These are phyloP conservation scores for Syzygium jambos DNA, from an alignment of 345 rosid genomes.

Conservation along the genomic window DNA sequence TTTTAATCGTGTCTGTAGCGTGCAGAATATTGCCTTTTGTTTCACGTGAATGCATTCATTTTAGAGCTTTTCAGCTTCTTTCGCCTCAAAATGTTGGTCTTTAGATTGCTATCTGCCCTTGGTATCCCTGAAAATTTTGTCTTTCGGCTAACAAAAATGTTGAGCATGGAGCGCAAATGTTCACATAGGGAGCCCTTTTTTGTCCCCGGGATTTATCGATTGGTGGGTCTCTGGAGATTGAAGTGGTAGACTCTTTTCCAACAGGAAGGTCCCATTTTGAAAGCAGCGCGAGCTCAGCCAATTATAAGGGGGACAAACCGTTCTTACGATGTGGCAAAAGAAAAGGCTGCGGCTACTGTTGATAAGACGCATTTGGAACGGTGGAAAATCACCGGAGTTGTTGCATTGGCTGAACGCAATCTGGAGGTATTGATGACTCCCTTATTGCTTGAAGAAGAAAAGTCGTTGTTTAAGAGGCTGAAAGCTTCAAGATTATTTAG, in stretches of 20 bases:
- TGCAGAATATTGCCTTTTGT: not conserved
- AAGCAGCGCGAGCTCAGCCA: conserved; percentile 46
- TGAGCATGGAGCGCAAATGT: not conserved
- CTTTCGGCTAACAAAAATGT: not conserved
- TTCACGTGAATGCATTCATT: not conserved
- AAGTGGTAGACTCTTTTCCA: not conserved
- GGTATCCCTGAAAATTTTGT: not conserved
- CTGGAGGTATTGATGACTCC: conserved; percentile 41
- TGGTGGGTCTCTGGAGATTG: not conserved
- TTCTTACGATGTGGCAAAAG: conserved; percentile 6
- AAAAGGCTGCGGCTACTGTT: conserved; percentile 15
- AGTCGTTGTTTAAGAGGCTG: not conserved
- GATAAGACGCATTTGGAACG: conserved; percentile 44
- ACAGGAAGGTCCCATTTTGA: conserved; percentile 69
- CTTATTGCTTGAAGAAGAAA: not conserved
- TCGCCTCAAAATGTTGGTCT: not conserved
- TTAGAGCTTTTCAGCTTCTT: not conserved
- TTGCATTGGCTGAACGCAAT: conserved; percentile 56
- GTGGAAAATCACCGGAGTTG: conserved; percentile 76
- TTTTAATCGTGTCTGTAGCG: not conserved
- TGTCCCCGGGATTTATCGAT: not conserved
- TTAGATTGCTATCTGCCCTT: not conserved
- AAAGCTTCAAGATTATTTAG: not conserved
- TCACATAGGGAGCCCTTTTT: not conserved
- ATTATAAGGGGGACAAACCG: conserved; percentile 29